phyloP scores from a whole-genome alignment of 306 rosid genomes.

The Quercus engelmannii region DNA sequence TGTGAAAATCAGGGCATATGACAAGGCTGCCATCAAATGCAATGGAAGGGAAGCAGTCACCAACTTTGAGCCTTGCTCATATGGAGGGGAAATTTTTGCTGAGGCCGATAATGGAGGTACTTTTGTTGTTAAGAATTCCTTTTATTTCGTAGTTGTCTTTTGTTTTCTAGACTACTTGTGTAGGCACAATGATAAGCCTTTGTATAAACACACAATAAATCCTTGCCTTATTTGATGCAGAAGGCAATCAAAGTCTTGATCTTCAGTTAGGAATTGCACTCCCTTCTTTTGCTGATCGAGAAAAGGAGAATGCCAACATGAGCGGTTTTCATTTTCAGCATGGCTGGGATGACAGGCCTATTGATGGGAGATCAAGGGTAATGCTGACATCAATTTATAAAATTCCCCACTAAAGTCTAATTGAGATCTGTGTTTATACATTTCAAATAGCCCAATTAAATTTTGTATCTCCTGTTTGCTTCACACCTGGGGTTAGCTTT shows the following conservation, averaged over 20 bases:
- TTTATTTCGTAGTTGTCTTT: neutral
- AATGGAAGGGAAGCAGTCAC: slow-evolving; percentile 91
- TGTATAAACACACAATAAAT: neutral
- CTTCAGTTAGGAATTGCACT: slow-evolving; percentile 83
- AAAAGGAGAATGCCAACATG: slow-evolving; percentile 29
- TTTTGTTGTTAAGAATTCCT: neutral
- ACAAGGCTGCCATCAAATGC: slow-evolving; percentile 84
- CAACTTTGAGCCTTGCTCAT: slow-evolving; percentile 68
- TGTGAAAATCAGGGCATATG: slow-evolving; percentile 71
- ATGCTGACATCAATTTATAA: slow-evolving; percentile 18
- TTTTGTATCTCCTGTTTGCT: neutral
- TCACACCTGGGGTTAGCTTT: neutral
- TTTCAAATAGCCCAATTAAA: neutral
- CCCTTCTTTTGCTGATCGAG: slow-evolving; percentile 40
- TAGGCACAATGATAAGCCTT: neutral
- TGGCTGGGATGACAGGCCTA: slow-evolving; percentile 39
- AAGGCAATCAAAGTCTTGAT: slow-evolving; percentile 55
- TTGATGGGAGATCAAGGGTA: slow-evolving; percentile 57
- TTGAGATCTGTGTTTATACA: neutral
- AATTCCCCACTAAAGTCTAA: neutral
- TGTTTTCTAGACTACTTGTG: neutral
- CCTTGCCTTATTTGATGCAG: slow-evolving; percentile 31
- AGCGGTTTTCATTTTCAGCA: slow-evolving; percentile 38
- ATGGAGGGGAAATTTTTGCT: slow-evolving; percentile 51
- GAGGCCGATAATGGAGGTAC: slow-evolving; percentile 57